These are phyloP conservation scores for Botrytis sinoallii DNA, from an alignment of 2,329 filamentous ascomycete species.

Conservation along the genomic window DNA sequence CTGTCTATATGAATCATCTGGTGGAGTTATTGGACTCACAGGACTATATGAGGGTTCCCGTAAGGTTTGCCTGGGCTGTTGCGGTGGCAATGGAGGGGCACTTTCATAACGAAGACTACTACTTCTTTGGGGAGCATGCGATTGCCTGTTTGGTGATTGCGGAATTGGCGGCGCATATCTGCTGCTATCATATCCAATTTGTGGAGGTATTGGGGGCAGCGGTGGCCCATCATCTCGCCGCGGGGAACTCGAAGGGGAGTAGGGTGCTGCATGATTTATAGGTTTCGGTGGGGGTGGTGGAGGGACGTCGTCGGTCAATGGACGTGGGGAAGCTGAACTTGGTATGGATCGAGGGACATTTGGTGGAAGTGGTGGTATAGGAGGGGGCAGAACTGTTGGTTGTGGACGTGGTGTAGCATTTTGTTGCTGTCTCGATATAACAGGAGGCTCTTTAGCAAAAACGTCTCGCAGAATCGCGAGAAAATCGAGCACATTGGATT, in stretches of 20 bases:
- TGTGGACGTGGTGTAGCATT: constrained; percentile 41
- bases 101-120: constrained; percentile 36
- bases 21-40: constrained; percentile 32
- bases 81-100: constrained; percentile 35
- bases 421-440: constrained; percentile 68
- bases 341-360: constrained; percentile 52
- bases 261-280: constrained; percentile 23
- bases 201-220: constrained; percentile 36
- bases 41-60: constrained; percentile 31
- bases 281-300: constrained; percentile 39
- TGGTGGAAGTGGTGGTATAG: constrained; percentile 68
- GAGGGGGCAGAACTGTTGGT: constrained; percentile 52
- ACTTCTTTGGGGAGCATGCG: constrained; percentile 36
- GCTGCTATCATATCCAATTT: constrained; percentile 23
- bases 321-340: constrained; percentile 38
- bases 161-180: constrained; percentile 30
- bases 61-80: constrained; percentile 29
- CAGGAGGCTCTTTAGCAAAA: constrained; percentile 92
- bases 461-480: constrained; percentile 77
- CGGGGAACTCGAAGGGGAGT: constrained; percentile 22
- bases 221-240: constrained; percentile 35
- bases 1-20: constrained; percentile 26
- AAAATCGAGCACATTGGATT: constrained; percentile 80
- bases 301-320: constrained; percentile 33
- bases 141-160: constrained; percentile 22